Evolutionary conservation across 495 filamentous ascomycete genomes (phyloP).

Genomic region (Pyronema domesticum): DNA sequence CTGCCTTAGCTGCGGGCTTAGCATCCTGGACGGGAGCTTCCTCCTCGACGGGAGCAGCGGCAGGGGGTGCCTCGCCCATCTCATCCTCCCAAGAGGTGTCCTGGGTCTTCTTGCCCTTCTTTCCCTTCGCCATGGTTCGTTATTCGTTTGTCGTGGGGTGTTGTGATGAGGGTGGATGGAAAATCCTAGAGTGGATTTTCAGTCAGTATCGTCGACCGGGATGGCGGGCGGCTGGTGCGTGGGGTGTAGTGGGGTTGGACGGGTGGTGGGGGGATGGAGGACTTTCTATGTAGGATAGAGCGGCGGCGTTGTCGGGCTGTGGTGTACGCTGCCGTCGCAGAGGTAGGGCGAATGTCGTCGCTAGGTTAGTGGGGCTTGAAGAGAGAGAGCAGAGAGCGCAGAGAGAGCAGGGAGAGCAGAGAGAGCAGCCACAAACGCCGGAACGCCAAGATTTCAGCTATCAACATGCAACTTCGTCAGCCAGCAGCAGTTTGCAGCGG

Average conservation of each 20-base stretch:
- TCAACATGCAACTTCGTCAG: too few species aligned
- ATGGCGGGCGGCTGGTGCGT: neutral
- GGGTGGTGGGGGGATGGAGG: neutral
- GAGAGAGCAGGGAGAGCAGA: too few species aligned
- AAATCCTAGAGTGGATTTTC: neutral
- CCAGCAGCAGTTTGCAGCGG: too few species aligned
- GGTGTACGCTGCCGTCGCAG: too few species aligned
- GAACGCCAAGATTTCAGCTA: too few species aligned
- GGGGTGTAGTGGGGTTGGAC: neutral
- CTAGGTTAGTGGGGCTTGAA: too few species aligned
- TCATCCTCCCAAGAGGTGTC: slow-evolving; percentile 93
- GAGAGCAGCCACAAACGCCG: too few species aligned
- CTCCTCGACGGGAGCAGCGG: slow-evolving; percentile 31
- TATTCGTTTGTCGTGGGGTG: neutral
- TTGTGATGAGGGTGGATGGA: neutral
- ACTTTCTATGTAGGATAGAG: neutral
- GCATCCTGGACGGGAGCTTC: neutral
- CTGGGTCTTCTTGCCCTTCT: slow-evolving; percentile 60
- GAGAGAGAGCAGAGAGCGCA: too few species aligned
- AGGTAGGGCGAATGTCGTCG: too few species aligned
- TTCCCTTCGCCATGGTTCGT: slow-evolving; percentile 14
- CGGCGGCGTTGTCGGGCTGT: neutral
- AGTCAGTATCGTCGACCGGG: neutral
- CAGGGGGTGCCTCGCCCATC: slow-evolving; percentile 41
- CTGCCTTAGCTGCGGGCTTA: slow-evolving; percentile 11